A percentile compares a stretch with the other conserved stretches of the same genome.
These are phyloP conservation scores for Puccinia hordei DNA, from an alignment of 1,284 basidiomycete species.

Conservation along the genomic window DNA sequence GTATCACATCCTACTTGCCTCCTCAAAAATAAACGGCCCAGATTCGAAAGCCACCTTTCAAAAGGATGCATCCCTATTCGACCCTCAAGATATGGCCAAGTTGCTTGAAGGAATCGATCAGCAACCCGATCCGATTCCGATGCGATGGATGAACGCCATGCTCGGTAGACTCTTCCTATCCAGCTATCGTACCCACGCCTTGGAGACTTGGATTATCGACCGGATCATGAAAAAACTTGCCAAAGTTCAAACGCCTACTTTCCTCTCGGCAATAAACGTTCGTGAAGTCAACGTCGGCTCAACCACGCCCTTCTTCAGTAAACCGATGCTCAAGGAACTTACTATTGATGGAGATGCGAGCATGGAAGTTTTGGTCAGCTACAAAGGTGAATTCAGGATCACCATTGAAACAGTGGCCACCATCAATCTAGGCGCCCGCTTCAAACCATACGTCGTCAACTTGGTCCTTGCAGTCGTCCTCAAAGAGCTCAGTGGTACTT, in stretches of 20 bases:
- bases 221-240: conserved; percentile 90
- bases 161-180: conserved; percentile 89
- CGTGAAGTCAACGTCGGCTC: conserved; percentile 86
- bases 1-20: conserved; percentile 82
- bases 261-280: conserved; percentile 81
- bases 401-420: conserved; percentile 85
- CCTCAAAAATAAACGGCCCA: conserved; percentile 65
- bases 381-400: conserved; percentile 83
- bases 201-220: conserved; percentile 81
- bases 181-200: conserved; percentile 76
- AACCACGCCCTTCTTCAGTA: conserved; percentile 69
- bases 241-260: conserved; percentile 82
- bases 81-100: conserved; percentile 75
- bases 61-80: conserved; percentile 67
- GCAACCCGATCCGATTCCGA: conserved; percentile 89
- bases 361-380: conserved; percentile 79
- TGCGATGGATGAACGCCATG: conserved; percentile 94
- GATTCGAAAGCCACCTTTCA: conserved; percentile 52
- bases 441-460: conserved; percentile 73
- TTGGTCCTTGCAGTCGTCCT: conserved; percentile 81
- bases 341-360: conserved; percentile 87
- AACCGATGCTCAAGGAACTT: conserved; percentile 95
- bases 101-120: conserved; percentile 83
- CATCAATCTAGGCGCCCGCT: conserved; percentile 68
- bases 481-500: conserved; percentile 83